A percentile compares a stretch with the other conserved stretches of the same genome.
Conservation (phyloP, 306 rosid genomes). For the Pterocarpus macrocarpus region DNA sequence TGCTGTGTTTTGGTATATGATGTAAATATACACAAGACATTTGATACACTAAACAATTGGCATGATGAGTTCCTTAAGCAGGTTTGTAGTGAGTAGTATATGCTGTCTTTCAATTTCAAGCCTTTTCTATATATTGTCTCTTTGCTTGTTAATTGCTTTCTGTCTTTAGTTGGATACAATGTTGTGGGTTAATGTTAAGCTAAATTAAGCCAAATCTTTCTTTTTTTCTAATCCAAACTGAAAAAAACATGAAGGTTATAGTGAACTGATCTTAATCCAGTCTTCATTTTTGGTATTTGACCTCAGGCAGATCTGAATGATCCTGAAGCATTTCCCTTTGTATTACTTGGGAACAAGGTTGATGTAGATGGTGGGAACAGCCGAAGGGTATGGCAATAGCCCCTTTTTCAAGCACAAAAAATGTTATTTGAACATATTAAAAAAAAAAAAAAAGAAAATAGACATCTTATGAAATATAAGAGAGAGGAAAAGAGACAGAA, state of each 20-base stretch:
- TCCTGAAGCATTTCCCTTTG: constrained; percentile 74
- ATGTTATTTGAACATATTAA: no score
- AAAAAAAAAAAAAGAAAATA: no score
- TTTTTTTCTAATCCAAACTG: not conserved
- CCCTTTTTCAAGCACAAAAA: not conserved
- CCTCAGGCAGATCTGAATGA: constrained; percentile 69
- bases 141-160: not conserved
- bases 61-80: constrained; percentile 87
- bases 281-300: constrained; percentile 29
- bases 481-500: no score
- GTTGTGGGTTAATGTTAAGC: not conserved
- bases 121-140: not conserved
- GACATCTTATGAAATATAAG: no score
- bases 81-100: constrained; percentile 49
- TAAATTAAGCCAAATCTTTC: not conserved
- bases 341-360: constrained; percentile 83
- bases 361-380: constrained; percentile 73
- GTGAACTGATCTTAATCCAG: not conserved
- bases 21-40: constrained; percentile 70
- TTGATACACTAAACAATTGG: constrained; percentile 83
- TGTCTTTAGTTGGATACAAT: not conserved
- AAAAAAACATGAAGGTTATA: not conserved
- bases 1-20: constrained; percentile 93
- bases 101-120: not conserved
- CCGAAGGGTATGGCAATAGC: constrained; percentile 61